These are phyloP conservation scores for Rhododendron henanense DNA, from an alignment of 148 eudicot species.

Conservation along the genomic window DNA sequence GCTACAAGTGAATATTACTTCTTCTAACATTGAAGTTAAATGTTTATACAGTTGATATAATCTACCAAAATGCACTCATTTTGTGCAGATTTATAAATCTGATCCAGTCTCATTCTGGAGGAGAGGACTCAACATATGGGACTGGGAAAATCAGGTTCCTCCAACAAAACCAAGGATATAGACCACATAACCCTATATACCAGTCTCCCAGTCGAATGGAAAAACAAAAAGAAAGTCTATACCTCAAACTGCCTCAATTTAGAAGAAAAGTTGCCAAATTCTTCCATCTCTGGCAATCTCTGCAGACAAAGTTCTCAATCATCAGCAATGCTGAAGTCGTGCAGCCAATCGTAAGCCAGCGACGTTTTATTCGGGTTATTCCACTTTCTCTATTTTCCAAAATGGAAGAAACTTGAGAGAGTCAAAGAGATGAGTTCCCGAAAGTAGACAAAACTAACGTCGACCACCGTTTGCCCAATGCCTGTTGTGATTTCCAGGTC, in stretches of 20 bases:
- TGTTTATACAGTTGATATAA: slow-evolving; percentile 7
- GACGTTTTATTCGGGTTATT: neutral
- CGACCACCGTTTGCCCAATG: slow-evolving; percentile 68
- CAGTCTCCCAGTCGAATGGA: slow-evolving; percentile 1
- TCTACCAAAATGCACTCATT: slow-evolving; percentile 19
- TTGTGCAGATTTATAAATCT: slow-evolving; percentile 15
- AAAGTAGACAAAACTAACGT: slow-evolving; percentile 26
- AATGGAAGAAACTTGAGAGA: slow-evolving; percentile 8
- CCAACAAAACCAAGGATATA: neutral
- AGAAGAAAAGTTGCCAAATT: neutral
- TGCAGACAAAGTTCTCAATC: neutral
- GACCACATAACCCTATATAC: slow-evolving; percentile 4
- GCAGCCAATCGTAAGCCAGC: neutral
- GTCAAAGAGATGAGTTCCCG: neutral
- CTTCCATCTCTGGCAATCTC: neutral
- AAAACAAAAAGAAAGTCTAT: neutral
- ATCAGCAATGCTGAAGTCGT: neutral
- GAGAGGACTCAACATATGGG: slow-evolving; percentile 2
- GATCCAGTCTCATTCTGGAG: neutral
- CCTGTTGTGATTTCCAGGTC: slow-evolving; percentile 63
- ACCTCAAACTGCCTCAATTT: neutral
- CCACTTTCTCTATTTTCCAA: neutral
- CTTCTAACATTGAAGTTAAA: neutral
- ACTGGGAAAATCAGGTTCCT: neutral
- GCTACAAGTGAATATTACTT: neutral